Evolutionary conservation across 805 yeast species (phyloP).

Genomic region (Ogataea nakhonphanomensis): DNA sequence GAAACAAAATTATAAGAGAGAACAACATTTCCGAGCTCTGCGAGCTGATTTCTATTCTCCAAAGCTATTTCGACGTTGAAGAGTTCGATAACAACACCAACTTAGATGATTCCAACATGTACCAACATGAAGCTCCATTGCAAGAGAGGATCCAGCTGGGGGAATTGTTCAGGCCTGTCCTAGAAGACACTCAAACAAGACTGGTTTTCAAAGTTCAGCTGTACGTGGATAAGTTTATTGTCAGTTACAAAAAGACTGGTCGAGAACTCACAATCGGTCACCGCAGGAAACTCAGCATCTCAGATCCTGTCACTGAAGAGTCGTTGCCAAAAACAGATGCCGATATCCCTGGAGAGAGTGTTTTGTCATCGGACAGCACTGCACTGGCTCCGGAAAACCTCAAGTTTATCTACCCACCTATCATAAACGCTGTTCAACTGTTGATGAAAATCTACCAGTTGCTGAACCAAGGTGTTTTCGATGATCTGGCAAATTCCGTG

Average conservation of each 20-base stretch:
- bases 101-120: constrained; percentile 19
- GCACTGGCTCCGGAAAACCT: constrained; percentile 8
- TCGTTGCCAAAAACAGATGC: constrained; percentile 1
- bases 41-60: constrained; percentile 68
- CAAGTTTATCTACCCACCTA: constrained; percentile 55
- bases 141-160: constrained; percentile 33
- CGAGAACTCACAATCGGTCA: constrained; percentile 65
- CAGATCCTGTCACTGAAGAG: constrained; percentile 13
- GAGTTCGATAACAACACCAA: constrained; percentile 27
- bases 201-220: constrained; percentile 76
- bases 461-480: constrained; percentile 74
- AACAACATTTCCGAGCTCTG: constrained; percentile 64
- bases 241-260: constrained; percentile 60
- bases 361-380: constrained; percentile 10
- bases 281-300: constrained; percentile 22
- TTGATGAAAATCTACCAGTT: constrained; percentile 77
- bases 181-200: constrained; percentile 76
- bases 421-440: constrained; percentile 62
- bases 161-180: constrained; percentile 62
- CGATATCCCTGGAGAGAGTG: constrained; percentile 12
- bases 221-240: constrained; percentile 65
- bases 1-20: constrained; percentile 69
- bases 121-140: constrained; percentile 17
- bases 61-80: constrained; percentile 63
- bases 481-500: constrained; percentile 82